Percentiles rank a stretch among this genome's conserved stretches.
These are phyloP conservation scores for Erodium trifolium DNA, from an alignment of 441 rosid species.

Conservation along the genomic window DNA sequence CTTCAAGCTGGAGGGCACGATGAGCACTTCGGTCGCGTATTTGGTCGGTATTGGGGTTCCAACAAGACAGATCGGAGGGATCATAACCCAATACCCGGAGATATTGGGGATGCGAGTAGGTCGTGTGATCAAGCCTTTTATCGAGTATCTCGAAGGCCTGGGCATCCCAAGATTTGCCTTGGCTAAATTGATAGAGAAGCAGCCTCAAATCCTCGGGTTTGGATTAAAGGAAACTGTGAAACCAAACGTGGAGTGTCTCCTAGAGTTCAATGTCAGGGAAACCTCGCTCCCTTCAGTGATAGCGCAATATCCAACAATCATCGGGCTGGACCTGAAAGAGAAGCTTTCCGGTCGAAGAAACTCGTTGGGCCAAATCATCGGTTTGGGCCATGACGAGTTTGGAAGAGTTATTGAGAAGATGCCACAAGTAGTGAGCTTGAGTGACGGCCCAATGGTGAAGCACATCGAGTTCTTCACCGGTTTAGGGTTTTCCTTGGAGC, in stretches of 20 bases:
- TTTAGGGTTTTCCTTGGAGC: slow-evolving; percentile 54
- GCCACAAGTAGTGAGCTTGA: slow-evolving; percentile 79
- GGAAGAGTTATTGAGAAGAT: slow-evolving; percentile 69
- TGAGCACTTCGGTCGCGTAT: slow-evolving; percentile 95
- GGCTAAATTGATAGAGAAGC: slow-evolving; percentile 84
- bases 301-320: slow-evolving; percentile 83
- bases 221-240: slow-evolving; percentile 53
- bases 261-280: slow-evolving; percentile 54
- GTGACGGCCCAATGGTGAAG: slow-evolving; percentile 42
- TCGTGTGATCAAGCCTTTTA: slow-evolving; percentile 75
- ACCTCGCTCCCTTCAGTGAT: slow-evolving; percentile 55
- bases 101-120: slow-evolving; percentile 88
- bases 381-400: slow-evolving; percentile 48
- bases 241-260: slow-evolving; percentile 52
- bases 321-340: slow-evolving; percentile 56
- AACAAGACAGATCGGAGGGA: slow-evolving; percentile 78
- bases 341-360: slow-evolving; percentile 52
- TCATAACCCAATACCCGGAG: slow-evolving; percentile 72
- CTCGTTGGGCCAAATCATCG: slow-evolving; percentile 47
- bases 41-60: slow-evolving; percentile 84
- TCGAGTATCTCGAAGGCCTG: slow-evolving; percentile 67
- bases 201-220: slow-evolving; percentile 76
- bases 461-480: slow-evolving; percentile 60
- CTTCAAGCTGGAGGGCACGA: slow-evolving; percentile 93
- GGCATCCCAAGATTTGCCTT: slow-evolving; percentile 75